Evolutionary conservation across 2,329 filamentous ascomycete genomes (phyloP), one percentile per base, ranked within the genome.

Genomic region (Teratosphaeria viscida): DNA sequence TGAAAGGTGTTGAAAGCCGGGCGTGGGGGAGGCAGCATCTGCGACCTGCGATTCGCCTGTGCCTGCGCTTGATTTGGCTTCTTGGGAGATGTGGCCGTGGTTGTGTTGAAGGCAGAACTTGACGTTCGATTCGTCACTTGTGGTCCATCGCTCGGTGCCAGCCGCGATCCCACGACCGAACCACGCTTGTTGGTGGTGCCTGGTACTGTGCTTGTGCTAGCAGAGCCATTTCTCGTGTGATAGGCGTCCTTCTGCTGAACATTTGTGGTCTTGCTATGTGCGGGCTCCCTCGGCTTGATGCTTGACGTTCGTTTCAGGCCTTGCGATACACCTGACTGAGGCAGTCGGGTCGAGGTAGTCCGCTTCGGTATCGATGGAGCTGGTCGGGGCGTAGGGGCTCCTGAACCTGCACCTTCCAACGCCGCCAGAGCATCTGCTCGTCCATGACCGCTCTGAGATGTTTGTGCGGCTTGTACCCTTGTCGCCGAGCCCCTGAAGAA

Each of bases 1-100:
- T 88, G 85, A 47, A 83, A 79, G 0, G 81, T 86, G 55, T 78
- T 82, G 72, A 87, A 87, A 54, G 79, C 75, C 0, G 84, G 82
- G 8, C 80, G 79, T 2, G 65, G 60, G 7, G 66, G 63, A 16
- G 66, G 64, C 26, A 64, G 61, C 29, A 75, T 72, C 11, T 58
- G 70, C 19, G 66, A 63, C 58, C 63, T 68, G 55, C 53, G 27
- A 19, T 54, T 54, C 26, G 27, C 27, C 62, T 58, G 54, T 43
- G 57, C n/a, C 23, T n/a, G 14, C 8, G 32, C 5, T 35, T 34
- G 52, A 23, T 16, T 37, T n/a, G 27, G 52, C 52, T 55, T n/a
- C 16, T 29, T n/a, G 34, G 29, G 56, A 19, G 43, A 43, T 14
- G 23, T 58, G 12, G 57, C 65, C 37, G 62, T 19, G n/a, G 43